phyloP scores from a whole-genome alignment of 768 basidiomycete genomes.

The Goffeauzyma gilvescens region DNA sequence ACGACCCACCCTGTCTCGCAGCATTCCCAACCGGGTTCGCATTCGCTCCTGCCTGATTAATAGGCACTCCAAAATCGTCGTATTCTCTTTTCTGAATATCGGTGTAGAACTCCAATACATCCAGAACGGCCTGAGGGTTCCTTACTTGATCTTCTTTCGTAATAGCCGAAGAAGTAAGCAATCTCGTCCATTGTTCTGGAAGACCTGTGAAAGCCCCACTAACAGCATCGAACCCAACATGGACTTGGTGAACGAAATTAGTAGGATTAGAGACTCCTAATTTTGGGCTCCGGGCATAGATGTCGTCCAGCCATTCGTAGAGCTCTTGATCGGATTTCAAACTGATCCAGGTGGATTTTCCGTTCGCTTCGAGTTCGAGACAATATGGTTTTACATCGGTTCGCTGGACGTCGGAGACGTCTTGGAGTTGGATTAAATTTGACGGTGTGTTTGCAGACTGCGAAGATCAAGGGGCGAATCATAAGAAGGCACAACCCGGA shows the following conservation, averaged over 20 bases:
- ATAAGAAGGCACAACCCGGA: no score
- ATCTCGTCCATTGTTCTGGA: conserved; percentile 90
- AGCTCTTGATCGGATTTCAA: conserved; percentile 54
- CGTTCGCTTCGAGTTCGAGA: conserved; percentile 63
- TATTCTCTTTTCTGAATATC: conserved; percentile 90
- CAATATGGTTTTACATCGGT: conserved; percentile 92
- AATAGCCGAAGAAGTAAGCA: conserved; percentile 92
- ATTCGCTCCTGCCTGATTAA: conserved; percentile 5
- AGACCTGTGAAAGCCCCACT: conserved; percentile 91
- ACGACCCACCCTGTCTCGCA: no score
- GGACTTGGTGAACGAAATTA: conserved; percentile 96
- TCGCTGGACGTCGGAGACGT: conserved; percentile 72
- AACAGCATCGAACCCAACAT: conserved; percentile 88
- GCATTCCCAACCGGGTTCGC: conserved; percentile 34
- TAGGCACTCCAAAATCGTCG: conserved; percentile 38
- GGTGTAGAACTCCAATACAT: conserved; percentile 95
- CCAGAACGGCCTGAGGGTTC: conserved; percentile 90
- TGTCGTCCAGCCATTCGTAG: conserved; percentile 96
- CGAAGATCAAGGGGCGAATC: no score
- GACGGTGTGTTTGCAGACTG: conserved; percentile 34
- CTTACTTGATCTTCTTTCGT: conserved; percentile 94
- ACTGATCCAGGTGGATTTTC: conserved; percentile 66
- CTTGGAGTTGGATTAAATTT: conserved; percentile 46
- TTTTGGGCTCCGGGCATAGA: conserved; percentile 74
- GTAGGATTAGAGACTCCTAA: conserved; percentile 85